phyloP scores from a whole-genome alignment of 257 asterid species.

The Solanum pennellii region DNA sequence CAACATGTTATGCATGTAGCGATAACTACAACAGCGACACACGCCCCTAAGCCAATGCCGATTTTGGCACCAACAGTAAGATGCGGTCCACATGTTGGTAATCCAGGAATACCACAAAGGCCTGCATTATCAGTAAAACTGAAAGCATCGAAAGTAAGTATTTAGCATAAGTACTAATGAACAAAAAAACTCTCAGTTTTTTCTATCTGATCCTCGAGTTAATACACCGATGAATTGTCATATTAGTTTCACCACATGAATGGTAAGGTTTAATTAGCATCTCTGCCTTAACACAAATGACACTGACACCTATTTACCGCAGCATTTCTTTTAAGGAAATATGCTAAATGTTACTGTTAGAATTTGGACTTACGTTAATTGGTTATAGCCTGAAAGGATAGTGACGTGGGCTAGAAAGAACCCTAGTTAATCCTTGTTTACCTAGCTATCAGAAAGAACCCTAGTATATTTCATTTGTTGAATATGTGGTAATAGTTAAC shows the following conservation, averaged over 20 bases:
- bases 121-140: conserved; percentile 95
- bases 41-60: conserved; percentile 55
- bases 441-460: neutral
- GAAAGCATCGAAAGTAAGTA: conserved; percentile 18
- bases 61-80: conserved; percentile 67
- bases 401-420: neutral
- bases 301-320: neutral
- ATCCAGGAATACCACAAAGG: conserved; percentile 95
- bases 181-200: neutral
- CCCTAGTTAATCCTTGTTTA: neutral
- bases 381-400: neutral
- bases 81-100: conserved; percentile 72
- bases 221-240: neutral
- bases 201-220: neutral
- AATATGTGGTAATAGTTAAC: neutral
- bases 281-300: neutral
- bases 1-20: conserved; percentile 65
- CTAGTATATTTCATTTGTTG: neutral
- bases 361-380: neutral
- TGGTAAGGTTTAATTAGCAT: neutral
- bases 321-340: neutral
- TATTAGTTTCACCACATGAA: neutral
- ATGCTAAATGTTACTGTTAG: neutral
- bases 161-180: neutral
- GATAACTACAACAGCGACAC: conserved; percentile 37